Evolutionary conservation across 208 protist genomes (phyloP).

Genomic region (Vickermania spadyakhi): DNA sequence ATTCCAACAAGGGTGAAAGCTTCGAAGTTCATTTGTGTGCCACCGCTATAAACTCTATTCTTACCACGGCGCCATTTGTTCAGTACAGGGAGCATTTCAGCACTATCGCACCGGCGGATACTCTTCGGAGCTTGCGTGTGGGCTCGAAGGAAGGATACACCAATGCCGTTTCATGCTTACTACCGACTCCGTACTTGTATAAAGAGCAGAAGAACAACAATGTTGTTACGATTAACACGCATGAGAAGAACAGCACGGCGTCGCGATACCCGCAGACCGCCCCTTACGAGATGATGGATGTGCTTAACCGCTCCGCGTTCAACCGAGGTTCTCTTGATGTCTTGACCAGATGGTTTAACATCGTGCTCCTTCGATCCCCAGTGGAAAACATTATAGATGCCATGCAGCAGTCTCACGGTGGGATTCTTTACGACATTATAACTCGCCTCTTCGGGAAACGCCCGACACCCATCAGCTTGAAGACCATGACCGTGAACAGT

Average conservation of each 20-base stretch:
- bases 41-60: constrained; percentile 83
- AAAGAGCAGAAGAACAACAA: background rate
- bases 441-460: constrained; percentile 46
- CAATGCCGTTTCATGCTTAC: background rate
- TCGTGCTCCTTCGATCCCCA: constrained; percentile 50
- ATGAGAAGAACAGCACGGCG: background rate
- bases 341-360: constrained; percentile 73
- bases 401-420: constrained; percentile 46
- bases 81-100: constrained; percentile 12
- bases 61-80: constrained; percentile 59
- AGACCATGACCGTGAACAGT: background rate
- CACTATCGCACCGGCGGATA: constrained; percentile 20
- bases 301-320: constrained; percentile 2
- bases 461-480: constrained; percentile 12
- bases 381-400: constrained; percentile 41
- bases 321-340: constrained; percentile 14
- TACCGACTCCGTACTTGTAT: background rate
- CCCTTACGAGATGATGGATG: constrained; percentile 16
- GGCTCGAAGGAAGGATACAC: background rate
- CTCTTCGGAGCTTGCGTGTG: constrained; percentile 5
- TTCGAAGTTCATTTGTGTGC: constrained; percentile 74
- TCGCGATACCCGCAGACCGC: background rate
- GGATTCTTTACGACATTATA: constrained; percentile 57
- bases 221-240: background rate
- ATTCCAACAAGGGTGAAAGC: constrained; percentile 51